Evolutionary conservation across 2,329 filamentous ascomycete species (phyloP).

Genomic region (Mariannaea elegans): DNA sequence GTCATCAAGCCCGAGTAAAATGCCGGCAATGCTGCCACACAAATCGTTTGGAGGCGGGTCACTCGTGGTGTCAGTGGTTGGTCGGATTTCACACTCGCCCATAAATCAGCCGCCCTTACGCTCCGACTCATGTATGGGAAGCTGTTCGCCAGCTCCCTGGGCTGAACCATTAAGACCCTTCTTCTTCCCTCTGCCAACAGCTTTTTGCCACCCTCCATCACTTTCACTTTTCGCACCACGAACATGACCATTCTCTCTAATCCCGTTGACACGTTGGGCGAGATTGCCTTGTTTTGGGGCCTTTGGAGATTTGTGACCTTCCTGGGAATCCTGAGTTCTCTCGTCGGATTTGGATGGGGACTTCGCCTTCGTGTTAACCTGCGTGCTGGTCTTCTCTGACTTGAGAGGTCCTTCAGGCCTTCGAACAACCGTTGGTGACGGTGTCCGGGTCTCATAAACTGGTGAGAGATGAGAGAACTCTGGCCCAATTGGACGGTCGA

Average conservation of each 20-base stretch:
- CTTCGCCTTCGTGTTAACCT: slow-evolving; percentile 34
- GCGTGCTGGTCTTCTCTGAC: slow-evolving; percentile 36
- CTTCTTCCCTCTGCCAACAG: slow-evolving; percentile 58
- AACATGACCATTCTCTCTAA: slow-evolving; percentile 62
- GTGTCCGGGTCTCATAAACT: slow-evolving; percentile 77
- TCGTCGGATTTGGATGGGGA: slow-evolving; percentile 14
- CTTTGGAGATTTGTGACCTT: slow-evolving; percentile 36
- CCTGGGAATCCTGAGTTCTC: slow-evolving; percentile 19
- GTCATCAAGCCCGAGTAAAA: not conserved
- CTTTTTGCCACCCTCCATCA: slow-evolving; percentile 67
- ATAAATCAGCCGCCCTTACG: slow-evolving; percentile 67
- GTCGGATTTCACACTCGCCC: slow-evolving; percentile 1
- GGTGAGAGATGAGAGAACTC: slow-evolving; percentile 71
- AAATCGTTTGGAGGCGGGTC: not conserved
- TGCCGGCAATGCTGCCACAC: not conserved
- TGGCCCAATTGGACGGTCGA: slow-evolving; percentile 44
- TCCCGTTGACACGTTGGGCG: slow-evolving; percentile 50
- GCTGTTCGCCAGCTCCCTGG: slow-evolving; percentile 57
- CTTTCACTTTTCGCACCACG: slow-evolving; percentile 65
- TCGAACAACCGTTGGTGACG: slow-evolving; percentile 70
- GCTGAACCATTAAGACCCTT: slow-evolving; percentile 51
- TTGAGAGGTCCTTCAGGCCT: slow-evolving; percentile 56
- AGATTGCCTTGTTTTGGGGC: slow-evolving; percentile 38
- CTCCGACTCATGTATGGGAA: slow-evolving; percentile 67
- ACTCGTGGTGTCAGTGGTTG: not conserved